Evolutionary conservation across 179 eudicot species (phyloP).

Genomic region (Beta lomatogona): DNA sequence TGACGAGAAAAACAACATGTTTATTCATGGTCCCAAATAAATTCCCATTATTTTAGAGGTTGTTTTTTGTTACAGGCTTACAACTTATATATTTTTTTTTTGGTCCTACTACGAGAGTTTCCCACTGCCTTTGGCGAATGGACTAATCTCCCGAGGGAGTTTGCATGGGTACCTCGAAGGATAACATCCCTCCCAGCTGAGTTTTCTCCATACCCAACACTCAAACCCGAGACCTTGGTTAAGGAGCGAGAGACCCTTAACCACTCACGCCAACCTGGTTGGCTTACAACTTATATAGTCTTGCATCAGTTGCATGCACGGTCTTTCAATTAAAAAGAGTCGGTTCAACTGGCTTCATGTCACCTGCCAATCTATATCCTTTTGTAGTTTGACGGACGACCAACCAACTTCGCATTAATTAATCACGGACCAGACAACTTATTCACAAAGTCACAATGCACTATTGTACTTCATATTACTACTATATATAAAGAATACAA

Average conservation of each 20-base stretch:
- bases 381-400: conserved; percentile 2
- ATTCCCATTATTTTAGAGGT: not conserved
- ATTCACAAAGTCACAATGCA: not conserved
- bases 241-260: no score
- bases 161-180: no score
- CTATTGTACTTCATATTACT: not conserved
- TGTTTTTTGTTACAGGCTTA: not conserved
- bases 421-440: not conserved
- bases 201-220: no score
- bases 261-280: no score
- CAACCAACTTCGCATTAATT: conserved; percentile 13
- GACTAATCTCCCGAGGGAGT: no score
- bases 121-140: no score
- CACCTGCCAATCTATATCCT: conserved; percentile 10
- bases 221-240: no score
- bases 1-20: no score
- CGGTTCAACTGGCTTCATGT: conserved; percentile 15
- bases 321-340: conserved; percentile 2
- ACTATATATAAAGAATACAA: not conserved
- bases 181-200: no score
- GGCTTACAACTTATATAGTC: not conserved
- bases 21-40: not conserved
- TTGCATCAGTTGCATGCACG: conserved; percentile 4
- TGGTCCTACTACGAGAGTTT: no score
- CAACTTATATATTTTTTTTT: no score